A percentile compares a stretch with the other conserved stretches of the same genome.
Evolutionary conservation across 2,329 filamentous ascomycete species (phyloP).

Genomic region (Aspergillus phoenicis): DNA sequence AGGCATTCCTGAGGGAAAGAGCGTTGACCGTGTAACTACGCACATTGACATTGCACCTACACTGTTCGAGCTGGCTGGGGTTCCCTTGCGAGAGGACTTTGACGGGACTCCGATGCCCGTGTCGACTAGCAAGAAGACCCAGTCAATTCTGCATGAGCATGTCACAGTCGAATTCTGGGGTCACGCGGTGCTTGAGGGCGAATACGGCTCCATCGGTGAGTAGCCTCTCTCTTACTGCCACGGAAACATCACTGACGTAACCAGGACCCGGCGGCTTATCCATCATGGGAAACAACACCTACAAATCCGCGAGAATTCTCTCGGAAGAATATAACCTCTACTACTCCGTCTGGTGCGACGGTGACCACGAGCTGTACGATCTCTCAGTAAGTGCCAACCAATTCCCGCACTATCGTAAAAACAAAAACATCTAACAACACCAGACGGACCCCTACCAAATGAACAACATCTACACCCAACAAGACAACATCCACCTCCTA

Average conservation of each 20-base stretch:
- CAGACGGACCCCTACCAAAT: constrained; percentile 10
- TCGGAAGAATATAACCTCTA: constrained; percentile 41
- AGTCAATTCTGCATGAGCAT: constrained; percentile 49
- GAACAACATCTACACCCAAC: not conserved
- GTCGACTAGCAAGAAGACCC: constrained; percentile 19
- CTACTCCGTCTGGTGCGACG: constrained; percentile 46
- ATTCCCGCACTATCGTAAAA: not conserved
- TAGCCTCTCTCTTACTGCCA: no score
- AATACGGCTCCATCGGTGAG: not conserved
- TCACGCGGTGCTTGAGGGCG: constrained; percentile 18
- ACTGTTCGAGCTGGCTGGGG: constrained; percentile 51
- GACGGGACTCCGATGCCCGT: constrained; percentile 59
- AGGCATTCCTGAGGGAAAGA: constrained; percentile 50
- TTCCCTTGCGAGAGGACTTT: constrained; percentile 52
- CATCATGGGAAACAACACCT: constrained; percentile 40
- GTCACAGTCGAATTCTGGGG: constrained; percentile 64
- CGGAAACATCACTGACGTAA: not conserved
- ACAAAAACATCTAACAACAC: not conserved
- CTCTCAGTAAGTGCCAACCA: constrained; percentile 25
- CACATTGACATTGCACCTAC: constrained; percentile 69
- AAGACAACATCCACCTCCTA: not conserved
- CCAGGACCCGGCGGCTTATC: not conserved
- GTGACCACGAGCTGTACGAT: constrained; percentile 47
- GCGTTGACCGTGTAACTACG: constrained; percentile 55
- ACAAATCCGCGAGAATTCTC: constrained; percentile 43